Conservation (phyloP, 306 rosid species). For the Mimosa pudica region DNA sequence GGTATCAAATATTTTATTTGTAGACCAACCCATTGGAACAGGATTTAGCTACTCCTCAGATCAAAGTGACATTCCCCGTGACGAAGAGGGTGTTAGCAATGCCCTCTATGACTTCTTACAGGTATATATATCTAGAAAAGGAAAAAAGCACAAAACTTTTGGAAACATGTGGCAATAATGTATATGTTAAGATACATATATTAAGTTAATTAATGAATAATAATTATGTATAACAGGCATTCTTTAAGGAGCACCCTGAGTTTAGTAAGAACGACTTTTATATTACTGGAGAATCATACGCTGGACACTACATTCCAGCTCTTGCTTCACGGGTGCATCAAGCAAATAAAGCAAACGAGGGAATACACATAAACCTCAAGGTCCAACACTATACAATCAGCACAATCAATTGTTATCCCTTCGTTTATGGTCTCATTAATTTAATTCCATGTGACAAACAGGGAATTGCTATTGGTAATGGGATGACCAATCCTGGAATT, state of each 20-base stretch:
- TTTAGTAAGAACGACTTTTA: neutral
- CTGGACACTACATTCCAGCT: neutral
- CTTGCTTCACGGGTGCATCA: neutral
- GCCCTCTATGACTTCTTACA: neutral
- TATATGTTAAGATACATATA: neutral
- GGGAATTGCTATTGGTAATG: neutral
- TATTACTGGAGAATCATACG: neutral
- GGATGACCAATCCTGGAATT: neutral
- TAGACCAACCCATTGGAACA: neutral
- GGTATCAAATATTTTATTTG: conserved; percentile 5
- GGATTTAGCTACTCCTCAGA: neutral
- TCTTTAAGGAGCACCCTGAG: neutral
- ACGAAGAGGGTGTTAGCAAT: neutral
- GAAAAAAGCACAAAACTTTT: neutral
- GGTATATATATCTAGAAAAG: neutral
- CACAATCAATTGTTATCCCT: neutral
- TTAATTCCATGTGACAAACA: neutral
- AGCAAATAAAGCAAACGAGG: neutral
- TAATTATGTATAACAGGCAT: neutral
- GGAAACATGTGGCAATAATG: neutral
- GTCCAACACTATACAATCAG: neutral
- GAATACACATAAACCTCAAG: neutral
- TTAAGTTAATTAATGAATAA: neutral
- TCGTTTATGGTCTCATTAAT: neutral
- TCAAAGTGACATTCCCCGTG: neutral